Base-by-base conservation (phyloP, 176 grass and related monocot species). In the Cymbopogon citratus region DNA sequence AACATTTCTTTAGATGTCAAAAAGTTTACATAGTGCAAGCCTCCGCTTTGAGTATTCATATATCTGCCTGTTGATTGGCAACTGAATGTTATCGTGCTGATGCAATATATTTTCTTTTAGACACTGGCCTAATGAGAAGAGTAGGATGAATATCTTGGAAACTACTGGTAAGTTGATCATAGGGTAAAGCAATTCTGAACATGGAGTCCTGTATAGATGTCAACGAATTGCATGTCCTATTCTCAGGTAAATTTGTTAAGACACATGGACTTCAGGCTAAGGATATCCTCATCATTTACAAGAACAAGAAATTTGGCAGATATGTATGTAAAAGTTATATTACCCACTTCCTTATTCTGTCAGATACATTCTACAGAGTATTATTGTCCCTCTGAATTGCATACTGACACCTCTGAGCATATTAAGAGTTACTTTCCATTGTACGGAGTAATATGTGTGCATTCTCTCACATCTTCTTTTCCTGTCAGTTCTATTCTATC, bases 101-200 rank as follows among this genome's bases (percentile, higher is more conserved):
- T 85, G 35, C 13, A 7, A 71, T 38, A 64, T 34, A 54, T 48
- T 41, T 15, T 66, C 11, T 68, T 63, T 31, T 82, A 98, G 96
- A 82, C 95, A 85, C 77, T 98, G 96, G 96, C 92, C 92, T 74
- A 98, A 98, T 59, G 93, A 95, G 78, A 93, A 80, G 76, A 95
- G 92, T 74, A 93, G 92, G 70, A 97, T 93, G 93, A 91, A 97
- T 81, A 68, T 97, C 73, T 80, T 97, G 80, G 93, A 97, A 91
- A 83, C 71, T 29, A 87, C 93, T 27, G 88, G 93, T 91, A 87
- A 31, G 40, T 25, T 34, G 39, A 68, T 66, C 12, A 49, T 4
- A 54, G 13, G 60, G 59, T 27, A 5, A 41, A 61, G 2, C n/a
- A 85, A 26, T 71, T 51, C 40, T 56, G 3, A 66, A 49, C 23